Base-by-base conservation (phyloP, 768 basidiomycete genomes). In the Psilocybe subaeruginosa region DNA sequence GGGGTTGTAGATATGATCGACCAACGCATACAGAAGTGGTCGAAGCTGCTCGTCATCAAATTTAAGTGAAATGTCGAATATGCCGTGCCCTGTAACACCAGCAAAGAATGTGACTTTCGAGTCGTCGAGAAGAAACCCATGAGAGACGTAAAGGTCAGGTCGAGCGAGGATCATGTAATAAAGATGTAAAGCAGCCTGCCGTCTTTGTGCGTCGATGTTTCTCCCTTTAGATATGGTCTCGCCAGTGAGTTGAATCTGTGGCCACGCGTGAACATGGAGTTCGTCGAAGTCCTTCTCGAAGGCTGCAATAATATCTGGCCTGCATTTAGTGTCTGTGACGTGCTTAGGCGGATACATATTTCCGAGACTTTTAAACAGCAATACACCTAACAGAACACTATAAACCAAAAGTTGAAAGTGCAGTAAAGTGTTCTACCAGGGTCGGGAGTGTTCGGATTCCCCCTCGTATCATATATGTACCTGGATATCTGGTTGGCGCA, bases 1-100 rank as follows among this genome's bases (percentile, higher is more conserved):
- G n/a, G 23, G 46, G 2, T 49, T 27, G 29, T 57, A 57, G 14
- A 57, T 23, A 47, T 47, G 56, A 30, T 17, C 12, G 9, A 57
- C 33, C 19, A 57, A 33, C n/a, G 56, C 56, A 35, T 30, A 57
- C 17, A 57, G 33, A 8, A 57, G 43, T 8, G 41, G 56, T 30
- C 27, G 46, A 31, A 57, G 33, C 3, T 8, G 3, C 48, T 3
- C 6, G 5, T 50, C 48, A 6, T 4, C 23, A 50, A 17, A 50
- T 50, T 50, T 19, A 27, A 50, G 48, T 1, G 3, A 11, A 5
- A 30, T 27, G 16, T 12, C 9, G 23, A n/a, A 50, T 4, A 23
- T 23, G 19, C 48, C 48, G 12, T 50, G 19, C 48, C 48, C 48
- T 0, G 48, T 50, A 5, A 50, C 6, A n/a, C 48, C 48, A 27